Conservation (phyloP, 495 filamentous ascomycete genomes). For the Lichenothelia convexa region DNA sequence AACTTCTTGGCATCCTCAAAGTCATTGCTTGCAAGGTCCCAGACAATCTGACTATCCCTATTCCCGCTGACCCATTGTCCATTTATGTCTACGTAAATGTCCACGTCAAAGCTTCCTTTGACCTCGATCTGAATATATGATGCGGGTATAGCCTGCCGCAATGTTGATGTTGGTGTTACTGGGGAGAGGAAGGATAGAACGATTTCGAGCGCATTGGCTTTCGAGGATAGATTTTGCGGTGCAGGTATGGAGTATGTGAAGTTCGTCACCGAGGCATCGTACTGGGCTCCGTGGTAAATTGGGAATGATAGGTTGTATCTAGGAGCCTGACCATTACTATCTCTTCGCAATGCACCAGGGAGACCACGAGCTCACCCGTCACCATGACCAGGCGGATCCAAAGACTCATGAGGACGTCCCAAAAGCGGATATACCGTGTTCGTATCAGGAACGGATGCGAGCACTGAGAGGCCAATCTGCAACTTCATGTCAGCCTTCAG, state of each 20-base stretch:
- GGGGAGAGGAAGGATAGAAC: slow-evolving; percentile 79
- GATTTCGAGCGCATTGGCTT: slow-evolving; percentile 34
- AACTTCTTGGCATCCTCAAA: slow-evolving; percentile 21
- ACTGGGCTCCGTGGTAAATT: slow-evolving; percentile 57
- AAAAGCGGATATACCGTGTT: slow-evolving; percentile 69
- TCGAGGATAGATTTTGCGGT: slow-evolving; percentile 17
- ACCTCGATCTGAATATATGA: slow-evolving; percentile 66
- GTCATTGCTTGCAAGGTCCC: slow-evolving; percentile 38
- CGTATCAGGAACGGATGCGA: slow-evolving; percentile 55
- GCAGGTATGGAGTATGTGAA: slow-evolving; percentile 58
- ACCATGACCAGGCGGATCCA: slow-evolving; percentile 21
- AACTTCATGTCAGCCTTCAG: too few species aligned
- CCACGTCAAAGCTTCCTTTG: slow-evolving; percentile 50
- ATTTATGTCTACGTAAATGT: slow-evolving; percentile 75
- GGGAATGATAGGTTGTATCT: slow-evolving; percentile 52
- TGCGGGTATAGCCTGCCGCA: slow-evolving; percentile 80
- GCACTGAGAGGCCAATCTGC: slow-evolving; percentile 60
- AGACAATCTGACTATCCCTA: slow-evolving; percentile 44
- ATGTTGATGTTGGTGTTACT: slow-evolving; percentile 78
- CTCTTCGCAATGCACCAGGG: not conserved
- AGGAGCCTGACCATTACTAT: not conserved
- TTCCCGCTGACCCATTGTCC: slow-evolving; percentile 80
- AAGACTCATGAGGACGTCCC: slow-evolving; percentile 69
- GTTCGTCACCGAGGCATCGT: slow-evolving; percentile 87
- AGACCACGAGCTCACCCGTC: slow-evolving; percentile 26